Evolutionary conservation across 805 yeast species (phyloP), one percentile per base, ranked within the genome.

Genomic region (Alloascoidea africana): DNA sequence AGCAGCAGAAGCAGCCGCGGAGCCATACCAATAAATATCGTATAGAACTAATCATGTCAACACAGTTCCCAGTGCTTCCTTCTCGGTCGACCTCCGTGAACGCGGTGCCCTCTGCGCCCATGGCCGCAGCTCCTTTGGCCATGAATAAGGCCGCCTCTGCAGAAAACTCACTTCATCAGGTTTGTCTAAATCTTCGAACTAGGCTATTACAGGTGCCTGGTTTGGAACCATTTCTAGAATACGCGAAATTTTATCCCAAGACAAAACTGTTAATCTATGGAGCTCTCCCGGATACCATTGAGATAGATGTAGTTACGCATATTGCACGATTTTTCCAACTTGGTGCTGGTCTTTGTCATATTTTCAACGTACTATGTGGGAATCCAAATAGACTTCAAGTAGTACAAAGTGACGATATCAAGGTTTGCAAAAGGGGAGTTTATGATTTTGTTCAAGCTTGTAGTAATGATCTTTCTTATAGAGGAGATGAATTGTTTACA

Each of bases 251-350:
- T 61, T 69, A 8, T 63, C 75, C 32, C 50, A 60, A 53, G 39
- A 57, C 52, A 42, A 49, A 55, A 8, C 46, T 58, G 35, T 53
- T 65, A 49, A 82, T 85, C 4, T 82, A 73, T 56, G 73, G 80
- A 35, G 81, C 80, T 42, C 63, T 77, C 33, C 93, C 89, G 3
- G 81, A 81, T 3, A 73, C 70, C 44, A 66, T 70, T 42, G 69
- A 70, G 44, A 80, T 83, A 50, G 99, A 91, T 54, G 96, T 97
- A 2, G 96, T 83, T 2, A 85, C 96, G 2, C 87, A 85, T 44
- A 54, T 91, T 33, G 82, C 95, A 74, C 77, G 84, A 46, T 61
- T 91, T 23, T 76, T 91, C 50, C 93, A 89, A 49, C 85, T 82
- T 50, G 98, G 97, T 6, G 78, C 93, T 2, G 94, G 97, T 3